phyloP scores from a whole-genome alignment of 78 protist species.

The Anaeramoeba flamelloides region DNA sequence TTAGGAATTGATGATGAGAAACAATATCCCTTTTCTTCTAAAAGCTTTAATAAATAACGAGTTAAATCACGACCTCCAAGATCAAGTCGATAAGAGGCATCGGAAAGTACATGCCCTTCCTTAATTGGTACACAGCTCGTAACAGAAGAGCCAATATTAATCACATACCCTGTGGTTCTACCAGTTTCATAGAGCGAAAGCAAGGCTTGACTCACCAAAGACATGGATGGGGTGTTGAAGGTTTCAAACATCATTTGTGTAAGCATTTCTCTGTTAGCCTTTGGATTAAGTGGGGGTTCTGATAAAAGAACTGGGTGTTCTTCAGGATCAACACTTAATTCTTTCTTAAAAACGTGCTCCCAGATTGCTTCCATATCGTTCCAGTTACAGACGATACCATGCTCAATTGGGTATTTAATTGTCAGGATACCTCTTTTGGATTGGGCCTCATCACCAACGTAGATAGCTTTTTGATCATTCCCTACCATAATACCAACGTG shows the following conservation, averaged over 20 bases:
- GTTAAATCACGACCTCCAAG: background rate
- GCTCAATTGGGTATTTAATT: background rate
- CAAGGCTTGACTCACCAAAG: background rate
- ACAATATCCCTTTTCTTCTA: background rate
- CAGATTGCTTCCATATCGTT: background rate
- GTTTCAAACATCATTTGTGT: background rate
- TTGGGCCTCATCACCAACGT: background rate
- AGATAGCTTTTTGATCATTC: background rate
- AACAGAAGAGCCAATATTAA: background rate
- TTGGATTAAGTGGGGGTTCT: background rate
- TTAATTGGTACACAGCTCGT: background rate
- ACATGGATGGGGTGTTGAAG: background rate
- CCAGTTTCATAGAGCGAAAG: background rate
- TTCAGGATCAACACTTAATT: background rate
- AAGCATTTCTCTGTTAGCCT: background rate
- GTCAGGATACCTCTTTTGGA: background rate
- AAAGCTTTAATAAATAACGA: background rate
- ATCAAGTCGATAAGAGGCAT: background rate
- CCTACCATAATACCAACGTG: background rate
- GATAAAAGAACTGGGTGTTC: background rate
- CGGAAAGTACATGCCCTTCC: background rate
- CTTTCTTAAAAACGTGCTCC: background rate
- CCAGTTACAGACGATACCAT: background rate
- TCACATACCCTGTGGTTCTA: background rate
- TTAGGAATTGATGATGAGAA: background rate